These are phyloP conservation scores for Cryphonectria nitschkei DNA, from an alignment of 2,329 filamentous ascomycete species.

Conservation along the genomic window DNA sequence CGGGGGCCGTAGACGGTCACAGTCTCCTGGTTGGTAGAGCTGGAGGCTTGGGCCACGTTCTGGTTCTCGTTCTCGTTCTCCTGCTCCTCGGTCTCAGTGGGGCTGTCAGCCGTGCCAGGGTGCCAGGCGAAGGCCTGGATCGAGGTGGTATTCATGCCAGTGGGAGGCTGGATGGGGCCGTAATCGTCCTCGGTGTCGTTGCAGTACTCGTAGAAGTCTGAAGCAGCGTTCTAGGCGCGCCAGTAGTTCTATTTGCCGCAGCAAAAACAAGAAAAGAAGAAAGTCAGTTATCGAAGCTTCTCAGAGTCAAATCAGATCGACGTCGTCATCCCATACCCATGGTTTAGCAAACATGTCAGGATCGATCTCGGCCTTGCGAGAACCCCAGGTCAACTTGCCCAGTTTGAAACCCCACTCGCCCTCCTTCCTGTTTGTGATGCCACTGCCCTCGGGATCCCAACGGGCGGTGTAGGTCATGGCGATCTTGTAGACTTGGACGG, in stretches of 20 bases:
- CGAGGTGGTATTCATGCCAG: background rate
- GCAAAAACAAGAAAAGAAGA: background rate
- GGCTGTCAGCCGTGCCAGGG: background rate
- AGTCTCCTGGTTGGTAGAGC: background rate
- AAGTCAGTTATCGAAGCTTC: background rate
- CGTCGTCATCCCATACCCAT: constrained; percentile 14
- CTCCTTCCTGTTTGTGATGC: constrained; percentile 10
- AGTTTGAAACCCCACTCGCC: constrained; percentile 23
- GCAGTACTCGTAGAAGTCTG: constrained; percentile 25
- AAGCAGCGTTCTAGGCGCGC: constrained; percentile 28
- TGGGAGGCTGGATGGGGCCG: constrained; percentile 22
- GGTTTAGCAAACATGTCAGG: constrained; percentile 23
- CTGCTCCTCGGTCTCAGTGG: background rate
- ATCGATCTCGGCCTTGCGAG: constrained; percentile 25
- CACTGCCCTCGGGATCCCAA: constrained; percentile 25
- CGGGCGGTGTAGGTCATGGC: constrained; percentile 21
- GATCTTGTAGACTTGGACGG: constrained; percentile 20
- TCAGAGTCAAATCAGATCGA: background rate
- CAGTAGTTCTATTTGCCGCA: constrained; percentile 16
- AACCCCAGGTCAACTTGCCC: constrained; percentile 24
- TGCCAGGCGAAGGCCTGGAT: background rate
- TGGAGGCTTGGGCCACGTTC: too few species aligned
- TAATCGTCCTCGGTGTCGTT: constrained; percentile 20
- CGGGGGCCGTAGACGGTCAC: constrained; percentile 17
- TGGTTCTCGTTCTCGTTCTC: background rate